Percentiles rank a stretch among this genome's conserved stretches.
Conservation (phyloP, 441 rosid genomes). For the Syzygium malaccense region DNA sequence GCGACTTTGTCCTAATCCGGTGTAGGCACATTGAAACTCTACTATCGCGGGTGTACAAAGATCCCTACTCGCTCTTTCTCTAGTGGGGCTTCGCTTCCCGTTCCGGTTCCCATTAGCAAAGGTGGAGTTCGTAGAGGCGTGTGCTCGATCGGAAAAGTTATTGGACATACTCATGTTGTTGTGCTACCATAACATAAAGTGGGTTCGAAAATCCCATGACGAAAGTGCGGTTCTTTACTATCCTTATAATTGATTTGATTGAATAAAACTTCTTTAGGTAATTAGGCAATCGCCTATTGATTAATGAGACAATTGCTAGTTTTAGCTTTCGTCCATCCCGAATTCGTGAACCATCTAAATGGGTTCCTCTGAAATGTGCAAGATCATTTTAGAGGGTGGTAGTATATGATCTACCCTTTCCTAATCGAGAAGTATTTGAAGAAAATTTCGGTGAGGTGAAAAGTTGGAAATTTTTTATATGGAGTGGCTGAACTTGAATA, state of each 20-base stretch:
- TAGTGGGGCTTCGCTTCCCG: neutral
- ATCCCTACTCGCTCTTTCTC: neutral
- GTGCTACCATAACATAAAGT: neutral
- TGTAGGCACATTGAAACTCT: neutral
- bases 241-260: neutral
- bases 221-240: no score
- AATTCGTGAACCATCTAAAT: neutral
- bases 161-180: neutral
- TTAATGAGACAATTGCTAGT: neutral
- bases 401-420: neutral
- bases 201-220: neutral
- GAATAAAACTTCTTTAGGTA: neutral
- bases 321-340: fast-evolving
- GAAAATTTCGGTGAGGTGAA: neutral
- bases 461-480: neutral
- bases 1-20: neutral
- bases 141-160: neutral
- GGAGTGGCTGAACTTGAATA: neutral
- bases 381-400: neutral
- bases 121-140: neutral
- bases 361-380: neutral
- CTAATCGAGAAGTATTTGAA: neutral
- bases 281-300: neutral
- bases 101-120: neutral
- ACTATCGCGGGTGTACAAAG: neutral